Conservation (phyloP, 2,329 filamentous ascomycete genomes). For the Ophiocordyceps sinensis region DNA sequence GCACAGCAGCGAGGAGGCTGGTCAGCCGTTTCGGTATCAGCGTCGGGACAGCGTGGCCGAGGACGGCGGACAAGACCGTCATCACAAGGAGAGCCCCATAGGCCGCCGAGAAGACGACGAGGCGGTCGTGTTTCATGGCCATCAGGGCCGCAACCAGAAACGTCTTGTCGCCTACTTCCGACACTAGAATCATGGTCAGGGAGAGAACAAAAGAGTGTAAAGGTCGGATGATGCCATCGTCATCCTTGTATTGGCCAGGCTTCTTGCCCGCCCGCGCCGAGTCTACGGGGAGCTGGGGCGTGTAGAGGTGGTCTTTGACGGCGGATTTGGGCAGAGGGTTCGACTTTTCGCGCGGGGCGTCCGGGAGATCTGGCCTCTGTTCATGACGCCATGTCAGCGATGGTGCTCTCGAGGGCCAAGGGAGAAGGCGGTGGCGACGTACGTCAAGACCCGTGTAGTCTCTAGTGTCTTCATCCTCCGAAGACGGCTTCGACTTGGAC, state of each 20-base stretch:
- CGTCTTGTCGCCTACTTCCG: slow-evolving; percentile 95
- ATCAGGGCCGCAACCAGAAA: slow-evolving; percentile 94
- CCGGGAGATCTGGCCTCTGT: slow-evolving; percentile 73
- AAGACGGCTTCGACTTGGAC: slow-evolving; percentile 5
- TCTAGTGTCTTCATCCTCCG: slow-evolving; percentile 22
- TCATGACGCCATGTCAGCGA: slow-evolving; percentile 7
- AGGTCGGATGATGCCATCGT: slow-evolving; percentile 57
- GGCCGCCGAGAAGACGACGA: slow-evolving; percentile 91
- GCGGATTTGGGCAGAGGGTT: slow-evolving; percentile 53
- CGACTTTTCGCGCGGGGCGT: slow-evolving; percentile 60
- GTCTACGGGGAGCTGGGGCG: slow-evolving; percentile 14
- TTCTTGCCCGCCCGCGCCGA: slow-evolving; percentile 14
- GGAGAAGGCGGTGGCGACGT: slow-evolving; percentile 2
- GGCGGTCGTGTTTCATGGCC: slow-evolving; percentile 94
- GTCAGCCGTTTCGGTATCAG: slow-evolving; percentile 85
- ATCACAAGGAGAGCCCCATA: slow-evolving; percentile 83
- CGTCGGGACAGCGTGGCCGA: slow-evolving; percentile 83
- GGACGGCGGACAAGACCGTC: slow-evolving; percentile 84
- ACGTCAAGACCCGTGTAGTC: slow-evolving; percentile 23
- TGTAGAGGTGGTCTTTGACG: slow-evolving; percentile 48
- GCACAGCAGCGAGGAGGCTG: slow-evolving; percentile 65
- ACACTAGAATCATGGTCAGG: slow-evolving; percentile 93
- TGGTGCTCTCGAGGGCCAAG: neutral
- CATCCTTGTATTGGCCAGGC: slow-evolving; percentile 20
- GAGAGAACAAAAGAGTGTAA: slow-evolving; percentile 84